A percentile compares a stretch with the other conserved stretches of the same genome.
These are phyloP conservation scores for Priceomyces fermenticarens DNA, from an alignment of 805 yeast genomes.

Conservation along the genomic window DNA sequence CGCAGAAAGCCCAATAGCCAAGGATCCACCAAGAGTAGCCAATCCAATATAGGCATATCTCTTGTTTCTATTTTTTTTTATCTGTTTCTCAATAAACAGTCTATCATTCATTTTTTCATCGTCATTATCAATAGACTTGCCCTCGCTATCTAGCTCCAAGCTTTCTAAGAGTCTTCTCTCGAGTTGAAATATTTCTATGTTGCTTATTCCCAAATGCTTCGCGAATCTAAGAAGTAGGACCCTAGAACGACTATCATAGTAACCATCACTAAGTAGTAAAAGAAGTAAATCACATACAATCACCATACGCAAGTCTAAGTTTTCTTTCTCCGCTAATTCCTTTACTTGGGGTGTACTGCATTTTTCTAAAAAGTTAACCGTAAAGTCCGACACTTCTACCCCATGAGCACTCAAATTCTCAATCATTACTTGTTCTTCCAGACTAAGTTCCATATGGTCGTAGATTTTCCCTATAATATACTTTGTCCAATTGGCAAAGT, in stretches of 20 bases:
- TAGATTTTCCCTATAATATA: conserved; percentile 68
- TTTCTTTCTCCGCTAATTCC: conserved; percentile 1
- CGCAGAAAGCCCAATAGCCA: conserved; percentile 91
- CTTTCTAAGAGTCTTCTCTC: conserved; percentile 90
- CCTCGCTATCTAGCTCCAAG: conserved; percentile 69
- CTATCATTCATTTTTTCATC: conserved; percentile 77
- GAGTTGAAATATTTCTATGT: conserved; percentile 79
- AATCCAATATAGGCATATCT: conserved; percentile 85
- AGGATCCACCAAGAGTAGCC: conserved; percentile 94
- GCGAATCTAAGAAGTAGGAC: conserved; percentile 73
- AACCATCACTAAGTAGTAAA: conserved; percentile 74
- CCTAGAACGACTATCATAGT: conserved; percentile 87
- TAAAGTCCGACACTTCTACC: conserved; percentile 67
- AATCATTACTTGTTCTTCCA: conserved; percentile 84
- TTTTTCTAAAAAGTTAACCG: conserved; percentile 49
- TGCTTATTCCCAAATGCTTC: conserved; percentile 49
- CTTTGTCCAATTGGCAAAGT: conserved; percentile 82
- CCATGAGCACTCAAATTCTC: conserved; percentile 85
- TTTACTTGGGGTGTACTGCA: neutral
- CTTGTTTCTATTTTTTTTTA: conserved; percentile 61
- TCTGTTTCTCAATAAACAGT: conserved; percentile 65
- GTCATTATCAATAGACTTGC: conserved; percentile 54
- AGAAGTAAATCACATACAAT: conserved; percentile 87
- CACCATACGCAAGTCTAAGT: conserved; percentile 86
- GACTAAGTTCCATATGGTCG: conserved; percentile 71